These are phyloP conservation scores for Oryza longistaminata DNA, from an alignment of 176 grass and related monocot genomes.

Conservation along the genomic window DNA sequence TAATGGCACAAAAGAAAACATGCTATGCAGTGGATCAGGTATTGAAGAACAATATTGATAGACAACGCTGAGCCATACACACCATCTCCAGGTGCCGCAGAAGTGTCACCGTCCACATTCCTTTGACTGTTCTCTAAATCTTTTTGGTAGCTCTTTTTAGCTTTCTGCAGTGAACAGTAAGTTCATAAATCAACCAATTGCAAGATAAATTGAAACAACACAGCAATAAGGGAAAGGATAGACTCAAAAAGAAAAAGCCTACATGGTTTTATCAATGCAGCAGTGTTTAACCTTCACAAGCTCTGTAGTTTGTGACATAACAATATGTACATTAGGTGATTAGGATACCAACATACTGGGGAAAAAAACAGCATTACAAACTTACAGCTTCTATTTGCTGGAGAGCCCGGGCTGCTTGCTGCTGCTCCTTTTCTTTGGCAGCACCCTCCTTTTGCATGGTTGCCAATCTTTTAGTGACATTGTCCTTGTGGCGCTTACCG, in stretches of 20 bases:
- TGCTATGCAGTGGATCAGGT: neutral
- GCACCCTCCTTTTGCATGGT: slow-evolving; percentile 84
- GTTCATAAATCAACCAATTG: neutral
- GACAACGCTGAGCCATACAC: slow-evolving; percentile 38
- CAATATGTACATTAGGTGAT: neutral
- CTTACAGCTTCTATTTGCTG: slow-evolving; percentile 91
- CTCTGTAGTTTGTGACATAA: neutral
- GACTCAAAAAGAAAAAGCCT: neutral
- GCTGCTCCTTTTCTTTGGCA: slow-evolving; percentile 80
- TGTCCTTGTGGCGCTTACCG: slow-evolving; percentile 96
- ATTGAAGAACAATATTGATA: slow-evolving; percentile 5
- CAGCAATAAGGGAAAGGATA: neutral
- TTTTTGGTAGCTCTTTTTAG: slow-evolving; percentile 85
- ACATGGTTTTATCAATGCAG: neutral
- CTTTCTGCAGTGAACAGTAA: slow-evolving; percentile 63
- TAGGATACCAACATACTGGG: neutral
- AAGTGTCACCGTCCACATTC: slow-evolving; percentile 50
- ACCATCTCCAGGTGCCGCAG: slow-evolving; percentile 68
- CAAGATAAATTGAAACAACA: slow-evolving; percentile 1
- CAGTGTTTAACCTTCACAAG: neutral
- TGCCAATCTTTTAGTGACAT: slow-evolving; percentile 65
- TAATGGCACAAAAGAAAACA: neutral
- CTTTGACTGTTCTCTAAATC: slow-evolving; percentile 68
- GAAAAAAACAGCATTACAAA: neutral
- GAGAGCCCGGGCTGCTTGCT: slow-evolving; percentile 73